phyloP scores from a whole-genome alignment of 2,329 filamentous ascomycete species.

The Clonostachys rhizophaga region DNA sequence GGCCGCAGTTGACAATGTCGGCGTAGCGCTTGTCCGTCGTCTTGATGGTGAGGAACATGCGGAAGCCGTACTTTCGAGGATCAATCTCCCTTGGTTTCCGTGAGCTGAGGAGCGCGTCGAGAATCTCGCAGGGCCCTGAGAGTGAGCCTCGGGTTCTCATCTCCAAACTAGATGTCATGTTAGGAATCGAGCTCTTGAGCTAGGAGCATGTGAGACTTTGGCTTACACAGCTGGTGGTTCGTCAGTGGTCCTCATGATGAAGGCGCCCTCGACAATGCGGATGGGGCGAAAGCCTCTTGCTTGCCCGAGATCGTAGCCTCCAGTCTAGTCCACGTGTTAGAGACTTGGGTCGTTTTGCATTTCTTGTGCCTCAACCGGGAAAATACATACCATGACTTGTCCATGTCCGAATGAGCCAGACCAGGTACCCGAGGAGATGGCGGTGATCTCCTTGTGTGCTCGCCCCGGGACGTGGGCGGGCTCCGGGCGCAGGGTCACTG shows the following conservation, averaged over 20 bases:
- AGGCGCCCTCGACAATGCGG: slow-evolving; percentile 41
- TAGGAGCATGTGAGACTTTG: neutral
- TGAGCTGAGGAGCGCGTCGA: slow-evolving; percentile 31
- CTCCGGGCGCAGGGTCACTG: slow-evolving; percentile 36
- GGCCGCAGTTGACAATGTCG: slow-evolving; percentile 41
- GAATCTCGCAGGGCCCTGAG: slow-evolving; percentile 37
- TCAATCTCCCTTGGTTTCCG: slow-evolving; percentile 30
- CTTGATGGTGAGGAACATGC: slow-evolving; percentile 43
- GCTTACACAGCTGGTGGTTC: slow-evolving; percentile 37
- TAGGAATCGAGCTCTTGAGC: neutral
- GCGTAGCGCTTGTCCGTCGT: slow-evolving; percentile 43
- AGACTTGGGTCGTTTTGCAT: neutral
- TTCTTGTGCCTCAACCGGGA: neutral
- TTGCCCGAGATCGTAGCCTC: slow-evolving; percentile 35
- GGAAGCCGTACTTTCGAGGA: slow-evolving; percentile 39
- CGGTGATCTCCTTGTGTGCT: slow-evolving; percentile 42
- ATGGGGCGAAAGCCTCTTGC: slow-evolving; percentile 32
- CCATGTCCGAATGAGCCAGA: slow-evolving; percentile 43
- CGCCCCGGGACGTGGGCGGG: slow-evolving; percentile 33
- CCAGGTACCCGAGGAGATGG: slow-evolving; percentile 40
- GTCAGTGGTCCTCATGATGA: slow-evolving; percentile 42
- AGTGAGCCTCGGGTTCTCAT: slow-evolving; percentile 42
- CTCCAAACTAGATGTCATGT: slow-evolving; percentile 21
- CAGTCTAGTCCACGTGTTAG: slow-evolving; percentile 19
- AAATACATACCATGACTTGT: slow-evolving; percentile 33